Conservation (phyloP, 1,284 basidiomycete species). For the Ceratobasidium theobromae region DNA sequence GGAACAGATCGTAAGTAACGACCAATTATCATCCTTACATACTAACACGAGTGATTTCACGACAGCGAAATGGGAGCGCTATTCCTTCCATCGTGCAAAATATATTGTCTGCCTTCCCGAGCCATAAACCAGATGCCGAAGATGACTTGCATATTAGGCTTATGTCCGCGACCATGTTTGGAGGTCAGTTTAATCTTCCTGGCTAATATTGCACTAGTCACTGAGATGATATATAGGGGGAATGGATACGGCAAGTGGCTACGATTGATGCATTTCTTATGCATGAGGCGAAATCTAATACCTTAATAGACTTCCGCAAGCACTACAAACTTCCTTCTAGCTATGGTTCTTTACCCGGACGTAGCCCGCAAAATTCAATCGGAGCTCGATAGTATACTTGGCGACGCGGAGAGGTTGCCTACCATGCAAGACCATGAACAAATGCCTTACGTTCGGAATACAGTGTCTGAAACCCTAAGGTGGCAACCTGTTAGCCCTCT, state of each 20-base stretch:
- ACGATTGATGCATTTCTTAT: background rate
- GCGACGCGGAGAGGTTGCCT: constrained; percentile 9
- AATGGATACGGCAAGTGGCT: background rate
- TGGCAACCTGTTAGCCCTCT: constrained; percentile 8
- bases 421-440: background rate
- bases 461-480: background rate
- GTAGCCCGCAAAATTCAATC: constrained; percentile 4
- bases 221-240: background rate
- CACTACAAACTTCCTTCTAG: background rate
- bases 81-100: constrained; percentile 6
- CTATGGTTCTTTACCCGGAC: constrained; percentile 10
- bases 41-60: too few relatives aligned
- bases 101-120: background rate
- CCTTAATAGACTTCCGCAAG: background rate
- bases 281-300: background rate
- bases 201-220: background rate
- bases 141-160: constrained; percentile 15
- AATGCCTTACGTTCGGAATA: constrained; percentile 7
- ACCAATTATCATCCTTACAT: background rate
- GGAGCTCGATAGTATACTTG: background rate
- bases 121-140: background rate
- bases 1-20: constrained; percentile 1
- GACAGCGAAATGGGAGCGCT: background rate
- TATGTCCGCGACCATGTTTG: background rate
- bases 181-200: constrained; percentile 1